Evolutionary conservation across 768 basidiomycete genomes (phyloP).

Genomic region (Boletus sensibilis): DNA sequence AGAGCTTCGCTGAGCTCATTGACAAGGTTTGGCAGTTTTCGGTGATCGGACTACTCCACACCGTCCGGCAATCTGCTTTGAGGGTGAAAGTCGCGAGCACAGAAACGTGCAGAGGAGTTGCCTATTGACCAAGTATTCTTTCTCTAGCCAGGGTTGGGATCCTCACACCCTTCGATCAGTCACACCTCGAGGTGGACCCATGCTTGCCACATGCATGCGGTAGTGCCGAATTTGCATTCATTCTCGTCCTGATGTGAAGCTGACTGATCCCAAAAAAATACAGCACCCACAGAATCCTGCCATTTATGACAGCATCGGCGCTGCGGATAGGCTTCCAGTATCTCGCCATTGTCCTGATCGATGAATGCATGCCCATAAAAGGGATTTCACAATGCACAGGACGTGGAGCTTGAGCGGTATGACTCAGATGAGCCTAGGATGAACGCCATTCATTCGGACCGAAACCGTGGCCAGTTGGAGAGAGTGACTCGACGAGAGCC

Average conservation of each 20-base stretch:
- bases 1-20: constrained; percentile 31
- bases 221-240: constrained; percentile 32
- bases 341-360: constrained; percentile 17
- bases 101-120: constrained; percentile 24
- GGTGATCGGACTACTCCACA: constrained; percentile 29
- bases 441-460: constrained; percentile 22
- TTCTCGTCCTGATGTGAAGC: constrained; percentile 28
- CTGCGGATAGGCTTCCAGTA: constrained; percentile 17
- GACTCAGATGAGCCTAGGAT: constrained; percentile 12
- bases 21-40: constrained; percentile 27
- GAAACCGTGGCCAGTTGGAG: constrained; percentile 5
- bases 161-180: constrained; percentile 33
- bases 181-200: constrained; percentile 36
- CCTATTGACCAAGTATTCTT: constrained; percentile 11
- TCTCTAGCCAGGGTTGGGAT: constrained; percentile 25
- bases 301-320: constrained; percentile 22
- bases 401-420: constrained; percentile 31
- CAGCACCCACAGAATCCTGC: constrained; percentile 24
- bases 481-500: constrained; percentile 10
- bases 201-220: constrained; percentile 33
- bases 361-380: constrained; percentile 9
- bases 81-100: constrained; percentile 11
- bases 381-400: constrained; percentile 30
- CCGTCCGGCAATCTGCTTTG: constrained; percentile 25
- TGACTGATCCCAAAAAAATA: constrained; percentile 17